These are phyloP conservation scores for Penicillium freii DNA, from an alignment of 2,329 filamentous ascomycete species.

Conservation along the genomic window DNA sequence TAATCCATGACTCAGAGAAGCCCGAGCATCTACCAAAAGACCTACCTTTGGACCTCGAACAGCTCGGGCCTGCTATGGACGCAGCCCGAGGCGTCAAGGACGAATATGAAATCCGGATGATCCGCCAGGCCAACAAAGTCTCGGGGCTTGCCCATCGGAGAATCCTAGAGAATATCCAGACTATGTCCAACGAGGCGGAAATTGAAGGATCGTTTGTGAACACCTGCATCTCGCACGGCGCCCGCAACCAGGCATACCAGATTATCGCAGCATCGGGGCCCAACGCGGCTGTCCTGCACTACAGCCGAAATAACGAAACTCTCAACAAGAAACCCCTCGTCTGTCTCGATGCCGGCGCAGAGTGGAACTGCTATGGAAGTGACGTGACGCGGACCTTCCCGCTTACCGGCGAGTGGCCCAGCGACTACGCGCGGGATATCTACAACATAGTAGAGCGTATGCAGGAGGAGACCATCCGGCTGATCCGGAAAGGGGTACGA, in stretches of 20 bases:
- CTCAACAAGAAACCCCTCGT: conserved; percentile 72
- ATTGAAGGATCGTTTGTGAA: conserved; percentile 79
- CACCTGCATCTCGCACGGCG: conserved; percentile 70
- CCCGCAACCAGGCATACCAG: conserved; percentile 81
- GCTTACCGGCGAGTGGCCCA: conserved; percentile 62
- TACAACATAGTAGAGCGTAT: conserved; percentile 84
- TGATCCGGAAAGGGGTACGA: conserved; percentile 68
- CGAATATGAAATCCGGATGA: conserved; percentile 70
- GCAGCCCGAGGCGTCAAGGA: conserved; percentile 69
- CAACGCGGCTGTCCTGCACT: conserved; percentile 82
- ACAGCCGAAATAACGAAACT: conserved; percentile 73
- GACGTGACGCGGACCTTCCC: conserved; percentile 85
- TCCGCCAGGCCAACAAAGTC: conserved; percentile 68
- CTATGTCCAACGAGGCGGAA: conserved; percentile 73
- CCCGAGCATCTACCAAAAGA: conserved; percentile 25
- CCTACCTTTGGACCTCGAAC: conserved; percentile 28
- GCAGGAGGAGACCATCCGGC: conserved; percentile 73
- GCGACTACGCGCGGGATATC: conserved; percentile 66
- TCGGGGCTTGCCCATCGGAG: conserved; percentile 65
- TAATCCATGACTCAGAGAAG: conserved; percentile 39
- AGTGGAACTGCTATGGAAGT: conserved; percentile 70
- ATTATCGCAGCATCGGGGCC: conserved; percentile 80
- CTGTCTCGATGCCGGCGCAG: conserved; percentile 78
- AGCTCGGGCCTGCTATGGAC: conserved; percentile 58
- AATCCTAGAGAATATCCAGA: conserved; percentile 60